A percentile compares a stretch with the other conserved stretches of the same genome.
These are phyloP conservation scores for Misopates orontium DNA, from an alignment of 257 asterid genomes.

Conservation along the genomic window DNA sequence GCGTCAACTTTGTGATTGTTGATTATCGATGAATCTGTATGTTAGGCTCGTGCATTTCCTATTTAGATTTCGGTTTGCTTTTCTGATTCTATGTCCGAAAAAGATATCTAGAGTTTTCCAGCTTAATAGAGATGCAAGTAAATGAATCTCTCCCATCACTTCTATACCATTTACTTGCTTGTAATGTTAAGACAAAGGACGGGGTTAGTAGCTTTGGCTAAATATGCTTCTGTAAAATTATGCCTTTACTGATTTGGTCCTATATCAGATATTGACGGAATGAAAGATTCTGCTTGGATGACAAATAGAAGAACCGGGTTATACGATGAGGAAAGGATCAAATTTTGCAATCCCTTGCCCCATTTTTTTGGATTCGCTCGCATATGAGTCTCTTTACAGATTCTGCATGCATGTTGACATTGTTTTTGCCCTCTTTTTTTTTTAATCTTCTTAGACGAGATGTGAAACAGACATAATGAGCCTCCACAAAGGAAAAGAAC, in stretches of 20 bases:
- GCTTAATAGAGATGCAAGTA: slow-evolving; percentile 3
- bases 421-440: too few species aligned
- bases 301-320: too few species aligned
- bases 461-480: too few species aligned
- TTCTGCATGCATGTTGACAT: too few species aligned
- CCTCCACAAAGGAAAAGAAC: too few species aligned
- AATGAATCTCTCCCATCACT: too few species aligned
- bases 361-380: too few species aligned
- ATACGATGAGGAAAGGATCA: too few species aligned
- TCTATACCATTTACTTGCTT: not conserved
- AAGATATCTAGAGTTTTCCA: not conserved
- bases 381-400: too few species aligned
- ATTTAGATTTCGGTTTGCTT: not conserved
- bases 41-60: not conserved
- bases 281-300: too few species aligned
- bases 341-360: too few species aligned
- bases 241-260: slow-evolving; percentile 11
- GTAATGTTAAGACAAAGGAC: not conserved
- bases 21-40: not conserved
- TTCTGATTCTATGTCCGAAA: not conserved
- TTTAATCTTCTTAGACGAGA: too few species aligned
- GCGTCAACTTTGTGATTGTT: not conserved
- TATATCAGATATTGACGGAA: not conserved
- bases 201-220: not conserved
- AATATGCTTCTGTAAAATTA: not conserved